phyloP scores from a whole-genome alignment of 441 rosid species.

The Cnidoscolus chayamansa region DNA sequence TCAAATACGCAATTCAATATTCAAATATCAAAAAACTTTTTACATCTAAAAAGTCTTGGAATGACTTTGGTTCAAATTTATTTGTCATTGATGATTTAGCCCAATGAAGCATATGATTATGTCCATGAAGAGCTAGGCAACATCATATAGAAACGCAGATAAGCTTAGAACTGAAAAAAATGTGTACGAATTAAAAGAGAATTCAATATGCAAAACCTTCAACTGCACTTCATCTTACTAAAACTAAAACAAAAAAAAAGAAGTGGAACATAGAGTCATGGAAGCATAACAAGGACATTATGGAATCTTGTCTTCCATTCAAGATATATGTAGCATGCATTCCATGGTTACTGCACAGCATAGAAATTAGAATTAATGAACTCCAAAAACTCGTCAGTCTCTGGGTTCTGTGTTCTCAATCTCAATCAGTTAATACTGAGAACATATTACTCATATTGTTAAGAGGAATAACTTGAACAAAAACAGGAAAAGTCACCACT shows the following conservation, averaged over 20 bases:
- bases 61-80: too few relatives aligned
- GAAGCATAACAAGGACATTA: background rate
- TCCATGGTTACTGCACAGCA: background rate
- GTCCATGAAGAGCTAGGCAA: background rate
- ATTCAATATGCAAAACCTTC: background rate
- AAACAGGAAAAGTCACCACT: background rate
- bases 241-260: background rate
- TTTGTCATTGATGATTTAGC: background rate
- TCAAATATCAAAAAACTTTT: background rate
- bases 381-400: background rate
- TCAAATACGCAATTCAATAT: constrained; percentile 10
- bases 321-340: background rate
- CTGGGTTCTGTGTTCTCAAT: background rate
- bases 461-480: background rate
- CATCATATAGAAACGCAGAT: background rate
- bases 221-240: background rate
- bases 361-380: background rate
- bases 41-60: background rate
- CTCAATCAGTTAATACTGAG: background rate
- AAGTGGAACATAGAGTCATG: background rate
- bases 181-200: background rate
- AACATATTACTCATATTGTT: background rate
- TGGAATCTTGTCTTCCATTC: background rate
- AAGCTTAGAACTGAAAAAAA: background rate
- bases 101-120: background rate